Evolutionary conservation across 352 stramenopile genomes (phyloP), one percentile per base, ranked within the genome.

Genomic region (Phytophthora fragariae): DNA sequence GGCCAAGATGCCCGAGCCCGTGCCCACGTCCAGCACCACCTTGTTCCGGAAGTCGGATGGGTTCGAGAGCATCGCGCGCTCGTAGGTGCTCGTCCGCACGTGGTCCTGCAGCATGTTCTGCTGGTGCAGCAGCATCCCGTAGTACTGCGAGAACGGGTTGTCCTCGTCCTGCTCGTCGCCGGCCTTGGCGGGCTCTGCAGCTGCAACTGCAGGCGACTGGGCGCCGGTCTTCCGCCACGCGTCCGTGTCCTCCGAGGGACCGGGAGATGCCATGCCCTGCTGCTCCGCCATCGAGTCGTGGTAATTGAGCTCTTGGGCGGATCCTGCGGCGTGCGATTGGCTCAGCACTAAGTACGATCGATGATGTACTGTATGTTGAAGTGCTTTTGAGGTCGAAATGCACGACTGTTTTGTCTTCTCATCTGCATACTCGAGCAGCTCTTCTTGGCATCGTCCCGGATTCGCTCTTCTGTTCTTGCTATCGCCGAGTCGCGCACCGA

Each of bases 81-180:
- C 97, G 85, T 99, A 99, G 7, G 98, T 98, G 57, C 97, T 97
- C 79, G 99, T 99, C 41, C 98, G 95, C 64, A 99, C 96, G 73
- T 98, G 93, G 82, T 99, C 98, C 67, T 99, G 98, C 17, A 99
- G 90, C 98, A 99, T 99, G 82, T 99, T 99, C 76, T 99, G 99
- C 77, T 99, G 98, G 83, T 99, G 98, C 61, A 96, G 72, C n/a
- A 98, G 87, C 91, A 97, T 95, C 15, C 93, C 93, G 73, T 98
- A 98, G 77, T 97, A 98, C 79, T 97, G 88, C 52, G 94, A 98
- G 77, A 98, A 98, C 54, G 94, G 94, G 79, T 98, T 97, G 61
- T 92, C 80, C 17, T 93, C 86, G 2, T 93, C 85, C 24, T 82
- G 72, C 2, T 83, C 73, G 10, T 64, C 37, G 10, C 9, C 19